Evolutionary conservation across 2,329 filamentous ascomycete genomes (phyloP), one percentile per base, ranked within the genome.

Genomic region (Juglanconis juglandina): DNA sequence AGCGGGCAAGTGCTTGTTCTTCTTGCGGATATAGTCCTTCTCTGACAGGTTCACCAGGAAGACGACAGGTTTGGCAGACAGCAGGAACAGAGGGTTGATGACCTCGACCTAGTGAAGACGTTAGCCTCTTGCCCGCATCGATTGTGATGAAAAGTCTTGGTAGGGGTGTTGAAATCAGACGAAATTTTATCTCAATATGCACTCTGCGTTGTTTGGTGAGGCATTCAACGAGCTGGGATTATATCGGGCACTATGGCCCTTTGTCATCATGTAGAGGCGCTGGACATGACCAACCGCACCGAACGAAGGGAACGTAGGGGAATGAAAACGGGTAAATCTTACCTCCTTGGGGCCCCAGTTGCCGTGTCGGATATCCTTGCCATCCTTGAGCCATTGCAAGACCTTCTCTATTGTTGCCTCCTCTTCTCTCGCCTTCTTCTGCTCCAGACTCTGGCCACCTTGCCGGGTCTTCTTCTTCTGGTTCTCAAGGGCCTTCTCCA

Each of bases 141-240:
- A 32, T 34, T 34, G 13, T 41, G 34, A 54, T 59, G 53, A 65
- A 61, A 41, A 59, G 17, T 47, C 39, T 13, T 49, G 44, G 41
- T 57, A 56, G 58, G 39, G 34, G 14, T 64, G 63, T 42, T 8
- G 58, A 58, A 67, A 77, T 91, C 90, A 92, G 90, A 87, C 75
- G 79, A 82, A 83, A 85, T 79, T 82, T 90, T 83, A 89, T 97
- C 92, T 96, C 94, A 97, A 78, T 74, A 87, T 85, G 83, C 82
- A 83, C 89, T 91, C 89, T 82, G 84, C 87, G 91, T 86, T 78
- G 79, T 79, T 77, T 79, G 75, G 79, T 84, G 87, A 90, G 89
- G 86, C 84, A 86, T 88, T 98, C 94, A 89, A 96, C 90, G 95
- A 99, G 95, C 95, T 99, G 95, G 95, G 95, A 91, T 96, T 93